These are phyloP conservation scores for Fusarium sp. DNA, from an alignment of 2,329 filamentous ascomycete genomes.

Conservation along the genomic window DNA sequence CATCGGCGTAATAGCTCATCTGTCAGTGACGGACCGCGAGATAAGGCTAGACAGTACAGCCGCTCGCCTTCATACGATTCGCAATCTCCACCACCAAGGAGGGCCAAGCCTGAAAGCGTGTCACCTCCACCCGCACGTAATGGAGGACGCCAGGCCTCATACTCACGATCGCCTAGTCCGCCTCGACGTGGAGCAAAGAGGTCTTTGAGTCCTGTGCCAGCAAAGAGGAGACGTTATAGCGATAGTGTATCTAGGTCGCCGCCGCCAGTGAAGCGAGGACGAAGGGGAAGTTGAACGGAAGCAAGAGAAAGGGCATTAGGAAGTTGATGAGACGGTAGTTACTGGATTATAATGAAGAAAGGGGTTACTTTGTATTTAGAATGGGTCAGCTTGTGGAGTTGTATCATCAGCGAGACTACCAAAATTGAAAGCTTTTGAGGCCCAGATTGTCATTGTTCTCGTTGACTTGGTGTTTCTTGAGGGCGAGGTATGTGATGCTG, in stretches of 20 bases:
- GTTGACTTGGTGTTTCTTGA: slow-evolving; percentile 3
- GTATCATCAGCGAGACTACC: slow-evolving; percentile 43
- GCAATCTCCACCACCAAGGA: slow-evolving; percentile 48
- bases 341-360: slow-evolving; percentile 26
- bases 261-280: slow-evolving; percentile 53
- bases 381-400: slow-evolving; percentile 30
- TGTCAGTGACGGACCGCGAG: slow-evolving; percentile 50
- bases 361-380: slow-evolving; percentile 36
- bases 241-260: slow-evolving; percentile 53
- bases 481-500: neutral
- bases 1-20: slow-evolving; percentile 56
- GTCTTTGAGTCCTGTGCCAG: slow-evolving; percentile 48
- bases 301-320: neutral
- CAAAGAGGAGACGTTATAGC: slow-evolving; percentile 53
- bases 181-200: slow-evolving; percentile 36
- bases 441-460: slow-evolving; percentile 15
- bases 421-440: slow-evolving; percentile 45
- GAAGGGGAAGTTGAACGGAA: slow-evolving; percentile 47
- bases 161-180: slow-evolving; percentile 47
- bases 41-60: slow-evolving; percentile 44
- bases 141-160: slow-evolving; percentile 43
- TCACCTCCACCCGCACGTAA: slow-evolving; percentile 44
- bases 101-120: slow-evolving; percentile 36
- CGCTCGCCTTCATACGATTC: slow-evolving; percentile 55
- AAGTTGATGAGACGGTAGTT: slow-evolving; percentile 1